Evolutionary conservation across 164 flowering plant genomes (phyloP).

Genomic region (Echeveria elegans): DNA sequence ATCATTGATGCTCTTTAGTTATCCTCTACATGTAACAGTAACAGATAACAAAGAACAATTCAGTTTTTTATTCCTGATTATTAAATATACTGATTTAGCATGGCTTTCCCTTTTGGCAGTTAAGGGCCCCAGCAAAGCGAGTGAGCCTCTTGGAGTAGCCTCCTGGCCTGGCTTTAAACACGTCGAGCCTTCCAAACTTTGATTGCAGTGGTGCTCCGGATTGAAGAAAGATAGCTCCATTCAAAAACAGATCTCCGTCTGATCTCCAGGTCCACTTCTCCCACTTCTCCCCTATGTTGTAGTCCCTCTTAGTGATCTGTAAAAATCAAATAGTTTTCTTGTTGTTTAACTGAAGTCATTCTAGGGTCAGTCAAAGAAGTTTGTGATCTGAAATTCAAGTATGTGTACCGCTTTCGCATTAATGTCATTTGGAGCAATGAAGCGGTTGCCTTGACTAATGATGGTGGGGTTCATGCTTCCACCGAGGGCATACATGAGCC

Average conservation of each 20-base stretch:
- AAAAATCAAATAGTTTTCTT: not conserved
- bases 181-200: constrained; percentile 9
- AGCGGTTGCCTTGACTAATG: constrained; percentile 57
- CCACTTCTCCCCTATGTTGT: constrained; percentile 22
- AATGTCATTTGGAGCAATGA: constrained; percentile 32
- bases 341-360: too few relatives aligned
- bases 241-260: not conserved
- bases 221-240: not conserved
- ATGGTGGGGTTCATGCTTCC: constrained; percentile 47
- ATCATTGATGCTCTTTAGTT: not conserved
- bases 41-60: not conserved
- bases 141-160: constrained; percentile 25
- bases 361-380: not conserved
- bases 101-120: constrained; percentile 17
- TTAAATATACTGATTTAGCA: constrained; percentile 14
- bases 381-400: not conserved
- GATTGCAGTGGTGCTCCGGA: constrained; percentile 19
- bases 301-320: constrained; percentile 41
- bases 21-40: not conserved
- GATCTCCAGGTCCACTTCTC: constrained; percentile 34
- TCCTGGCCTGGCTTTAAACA: constrained; percentile 32
- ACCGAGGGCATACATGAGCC: constrained; percentile 63
- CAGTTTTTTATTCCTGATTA: not conserved
- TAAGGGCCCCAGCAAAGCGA: constrained; percentile 30
- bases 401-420: constrained; percentile 21